Percentiles rank a stretch among this genome's conserved stretches.
These are phyloP conservation scores for Fusarium hainanense DNA, from an alignment of 2,329 filamentous ascomycete species.

Conservation along the genomic window DNA sequence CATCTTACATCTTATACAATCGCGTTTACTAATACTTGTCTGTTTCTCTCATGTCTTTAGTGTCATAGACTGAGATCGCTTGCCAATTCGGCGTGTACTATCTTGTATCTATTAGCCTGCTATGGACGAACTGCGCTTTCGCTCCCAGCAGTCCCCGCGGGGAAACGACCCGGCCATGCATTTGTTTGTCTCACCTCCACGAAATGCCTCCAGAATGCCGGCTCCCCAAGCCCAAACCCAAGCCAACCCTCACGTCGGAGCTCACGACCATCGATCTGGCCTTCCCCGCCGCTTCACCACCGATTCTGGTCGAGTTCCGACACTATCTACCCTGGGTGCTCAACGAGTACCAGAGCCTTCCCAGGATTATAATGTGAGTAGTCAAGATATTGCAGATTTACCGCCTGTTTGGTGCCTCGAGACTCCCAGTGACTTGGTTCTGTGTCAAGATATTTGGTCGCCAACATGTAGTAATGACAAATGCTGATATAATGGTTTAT, in stretches of 20 bases:
- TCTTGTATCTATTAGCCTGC: slow-evolving; percentile 54
- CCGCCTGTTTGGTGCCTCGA: background rate
- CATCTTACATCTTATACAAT: slow-evolving; percentile 32
- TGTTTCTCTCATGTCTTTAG: slow-evolving; percentile 53
- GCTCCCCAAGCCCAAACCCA: slow-evolving; percentile 62
- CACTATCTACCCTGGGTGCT: slow-evolving; percentile 64
- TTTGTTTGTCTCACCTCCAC: slow-evolving; percentile 78
- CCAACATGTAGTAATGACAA: background rate
- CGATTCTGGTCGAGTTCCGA: slow-evolving; percentile 85
- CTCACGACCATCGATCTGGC: slow-evolving; percentile 77
- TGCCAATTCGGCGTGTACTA: slow-evolving; percentile 55
- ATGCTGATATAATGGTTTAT: slow-evolving; percentile 41
- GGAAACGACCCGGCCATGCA: slow-evolving; percentile 78
- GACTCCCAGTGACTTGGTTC: slow-evolving; percentile 27
- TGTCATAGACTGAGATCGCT: slow-evolving; percentile 47
- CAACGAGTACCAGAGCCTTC: slow-evolving; percentile 59
- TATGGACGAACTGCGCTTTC: slow-evolving; percentile 85
- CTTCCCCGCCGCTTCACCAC: slow-evolving; percentile 95
- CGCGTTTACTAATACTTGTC: slow-evolving; percentile 46
- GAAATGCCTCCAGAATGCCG: slow-evolving; percentile 73
- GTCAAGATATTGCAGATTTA: slow-evolving; percentile 8
- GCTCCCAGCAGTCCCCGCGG: slow-evolving; percentile 79
- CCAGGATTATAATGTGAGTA: slow-evolving; percentile 62
- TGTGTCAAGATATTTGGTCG: background rate
- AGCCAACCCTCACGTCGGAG: slow-evolving; percentile 50